Evolutionary conservation across 2,329 filamentous ascomycete species (phyloP).

Genomic region (Reticulascus tulasneorum): DNA sequence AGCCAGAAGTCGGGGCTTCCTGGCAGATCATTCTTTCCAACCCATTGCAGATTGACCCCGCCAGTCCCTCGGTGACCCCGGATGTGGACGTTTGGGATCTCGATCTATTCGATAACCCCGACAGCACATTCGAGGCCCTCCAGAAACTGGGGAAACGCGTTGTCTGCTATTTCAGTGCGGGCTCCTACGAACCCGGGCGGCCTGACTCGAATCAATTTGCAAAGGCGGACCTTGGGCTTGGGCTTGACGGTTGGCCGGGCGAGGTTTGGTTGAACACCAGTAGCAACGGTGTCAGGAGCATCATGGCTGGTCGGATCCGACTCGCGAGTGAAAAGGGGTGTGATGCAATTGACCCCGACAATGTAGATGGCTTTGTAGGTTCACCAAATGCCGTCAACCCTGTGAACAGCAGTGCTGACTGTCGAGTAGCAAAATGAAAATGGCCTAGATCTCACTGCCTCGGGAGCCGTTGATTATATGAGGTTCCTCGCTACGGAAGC

Average conservation of each 20-base stretch:
- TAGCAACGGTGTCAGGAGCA: slow-evolving; percentile 54
- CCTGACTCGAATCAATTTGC: slow-evolving; percentile 54
- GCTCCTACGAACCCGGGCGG: slow-evolving; percentile 62
- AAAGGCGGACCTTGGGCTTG: slow-evolving; percentile 51
- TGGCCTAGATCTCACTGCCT: slow-evolving; percentile 53
- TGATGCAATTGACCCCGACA: slow-evolving; percentile 67
- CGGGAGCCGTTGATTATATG: slow-evolving; percentile 56
- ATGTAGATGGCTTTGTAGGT: slow-evolving; percentile 61
- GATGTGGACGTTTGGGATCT: slow-evolving; percentile 48
- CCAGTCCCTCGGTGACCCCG: slow-evolving; percentile 32
- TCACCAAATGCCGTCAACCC: neutral
- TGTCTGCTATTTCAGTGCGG: slow-evolving; percentile 74
- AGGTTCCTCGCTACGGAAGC: slow-evolving; percentile 56
- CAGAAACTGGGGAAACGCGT: slow-evolving; percentile 54
- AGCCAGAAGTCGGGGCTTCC: slow-evolving; percentile 44
- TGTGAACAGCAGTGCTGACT: slow-evolving; percentile 1
- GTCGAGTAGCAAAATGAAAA: slow-evolving; percentile 50
- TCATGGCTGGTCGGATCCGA: slow-evolving; percentile 60
- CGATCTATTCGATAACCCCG: slow-evolving; percentile 52
- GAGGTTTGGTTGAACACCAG: slow-evolving; percentile 64
- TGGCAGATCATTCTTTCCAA: slow-evolving; percentile 61
- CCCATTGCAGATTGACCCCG: slow-evolving; percentile 34
- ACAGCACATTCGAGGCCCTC: slow-evolving; percentile 47
- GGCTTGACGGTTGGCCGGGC: slow-evolving; percentile 59
- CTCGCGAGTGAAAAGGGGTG: slow-evolving; percentile 59